Conservation (phyloP, 202 grass and related monocot genomes). For the Zoysia matrella region DNA sequence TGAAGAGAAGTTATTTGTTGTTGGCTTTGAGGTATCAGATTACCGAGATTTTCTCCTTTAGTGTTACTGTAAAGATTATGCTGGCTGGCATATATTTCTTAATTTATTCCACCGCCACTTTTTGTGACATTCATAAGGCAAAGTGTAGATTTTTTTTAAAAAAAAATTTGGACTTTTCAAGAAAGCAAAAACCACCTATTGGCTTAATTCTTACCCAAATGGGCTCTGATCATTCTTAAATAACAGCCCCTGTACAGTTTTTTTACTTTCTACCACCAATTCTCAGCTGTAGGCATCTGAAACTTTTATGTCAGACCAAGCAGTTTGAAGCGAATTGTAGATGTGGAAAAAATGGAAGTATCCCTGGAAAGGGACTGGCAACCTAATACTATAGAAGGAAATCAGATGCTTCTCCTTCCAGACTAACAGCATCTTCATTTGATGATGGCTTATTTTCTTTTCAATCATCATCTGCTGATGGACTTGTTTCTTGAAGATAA, state of each 20-base stretch:
- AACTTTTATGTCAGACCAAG: conserved; percentile 17
- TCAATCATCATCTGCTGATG: background rate
- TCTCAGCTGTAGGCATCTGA: background rate
- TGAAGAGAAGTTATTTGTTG: conserved; percentile 81
- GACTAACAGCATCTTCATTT: background rate
- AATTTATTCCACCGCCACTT: background rate
- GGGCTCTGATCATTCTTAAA: too few species aligned
- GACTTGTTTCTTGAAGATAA: background rate
- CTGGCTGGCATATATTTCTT: background rate
- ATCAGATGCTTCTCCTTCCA: background rate
- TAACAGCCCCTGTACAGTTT: too few species aligned
- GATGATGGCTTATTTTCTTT: conserved; percentile 17
- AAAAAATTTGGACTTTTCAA: background rate
- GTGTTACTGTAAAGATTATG: conserved; percentile 12
- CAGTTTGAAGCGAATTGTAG: background rate
- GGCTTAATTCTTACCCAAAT: background rate
- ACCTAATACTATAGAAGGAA: background rate
- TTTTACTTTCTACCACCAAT: too few species aligned
- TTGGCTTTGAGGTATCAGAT: conserved; percentile 92
- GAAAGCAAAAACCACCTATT: background rate
- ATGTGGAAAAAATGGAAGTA: too few species aligned
- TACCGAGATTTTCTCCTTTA: conserved; percentile 2
- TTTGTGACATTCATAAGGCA: background rate
- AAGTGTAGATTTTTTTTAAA: background rate
- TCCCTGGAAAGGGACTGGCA: background rate